Evolutionary conservation across 1,284 basidiomycete species (phyloP).

Genomic region (Boletus sp.): DNA sequence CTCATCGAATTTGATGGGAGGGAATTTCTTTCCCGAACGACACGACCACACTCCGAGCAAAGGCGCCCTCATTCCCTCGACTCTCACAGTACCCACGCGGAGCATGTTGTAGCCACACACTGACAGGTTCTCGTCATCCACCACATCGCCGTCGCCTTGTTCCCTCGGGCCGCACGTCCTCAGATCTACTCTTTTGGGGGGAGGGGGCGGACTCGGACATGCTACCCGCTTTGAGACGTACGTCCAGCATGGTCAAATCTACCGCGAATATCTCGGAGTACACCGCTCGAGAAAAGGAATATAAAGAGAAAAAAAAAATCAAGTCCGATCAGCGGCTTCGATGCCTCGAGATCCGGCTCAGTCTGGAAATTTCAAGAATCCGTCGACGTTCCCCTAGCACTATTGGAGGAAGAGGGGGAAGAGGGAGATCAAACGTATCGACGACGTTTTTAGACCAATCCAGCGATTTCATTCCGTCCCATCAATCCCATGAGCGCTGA

Average conservation of each 20-base stretch:
- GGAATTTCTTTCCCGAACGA: not conserved
- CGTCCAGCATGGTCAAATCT: conserved; percentile 13
- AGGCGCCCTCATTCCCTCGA: not conserved
- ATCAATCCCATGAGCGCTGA: not conserved
- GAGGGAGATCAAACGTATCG: conserved; percentile 4
- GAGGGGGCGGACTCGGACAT: not conserved
- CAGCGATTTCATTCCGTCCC: not conserved
- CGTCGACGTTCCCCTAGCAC: not conserved
- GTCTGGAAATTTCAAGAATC: conserved; percentile 23
- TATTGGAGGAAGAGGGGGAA: conserved; percentile 2
- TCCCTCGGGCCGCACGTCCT: conserved; percentile 3
- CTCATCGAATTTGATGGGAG: not conserved
- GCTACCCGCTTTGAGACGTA: not conserved
- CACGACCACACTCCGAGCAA: not conserved
- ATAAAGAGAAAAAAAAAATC: not conserved
- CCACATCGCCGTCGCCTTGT: conserved; percentile 5
- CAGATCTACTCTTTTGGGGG: conserved; percentile 1
- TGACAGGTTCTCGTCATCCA: conserved; percentile 5
- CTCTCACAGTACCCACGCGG: not conserved
- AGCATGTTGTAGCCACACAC: not conserved
- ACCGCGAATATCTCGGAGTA: conserved; percentile 25
- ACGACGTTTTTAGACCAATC: not conserved
- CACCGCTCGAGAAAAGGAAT: conserved; percentile 13
- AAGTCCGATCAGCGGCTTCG: conserved; percentile 27
- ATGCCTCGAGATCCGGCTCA: conserved; percentile 19